phyloP scores from a whole-genome alignment of 1,284 basidiomycete species.

The Apiotrichum siamense region DNA sequence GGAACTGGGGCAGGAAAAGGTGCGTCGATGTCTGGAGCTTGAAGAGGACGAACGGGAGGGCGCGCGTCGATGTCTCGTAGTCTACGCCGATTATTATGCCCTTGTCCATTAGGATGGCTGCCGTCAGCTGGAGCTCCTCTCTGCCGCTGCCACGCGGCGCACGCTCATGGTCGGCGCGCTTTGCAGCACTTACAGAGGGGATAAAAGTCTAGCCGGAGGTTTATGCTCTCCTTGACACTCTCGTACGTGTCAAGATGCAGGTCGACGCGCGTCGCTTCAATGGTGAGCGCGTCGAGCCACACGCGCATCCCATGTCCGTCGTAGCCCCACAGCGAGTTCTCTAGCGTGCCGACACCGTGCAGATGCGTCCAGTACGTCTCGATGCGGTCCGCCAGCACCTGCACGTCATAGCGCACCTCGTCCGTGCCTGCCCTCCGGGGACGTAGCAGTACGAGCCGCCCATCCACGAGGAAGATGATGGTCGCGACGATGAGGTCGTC shows the following conservation, averaged over 20 bases:
- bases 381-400: slow-evolving; percentile 89
- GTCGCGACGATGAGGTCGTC: slow-evolving; percentile 92
- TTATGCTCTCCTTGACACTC: slow-evolving; percentile 84
- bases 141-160: no score
- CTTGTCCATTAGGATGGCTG: slow-evolving; percentile 95
- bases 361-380: slow-evolving; percentile 99
- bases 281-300: slow-evolving; percentile 91
- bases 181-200: slow-evolving; percentile 74
- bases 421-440: slow-evolving; percentile 74
- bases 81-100: slow-evolving; percentile 97
- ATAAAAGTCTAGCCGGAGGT: slow-evolving; percentile 87
- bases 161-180: no score
- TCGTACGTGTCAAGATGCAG: slow-evolving; percentile 51
- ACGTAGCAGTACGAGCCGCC: slow-evolving; percentile 78
- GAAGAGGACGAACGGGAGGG: slow-evolving; percentile 86
- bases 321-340: slow-evolving; percentile 97
- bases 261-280: slow-evolving; percentile 58
- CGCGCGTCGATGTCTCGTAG: slow-evolving; percentile 71
- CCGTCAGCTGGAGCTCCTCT: not conserved
- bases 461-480: slow-evolving; percentile 92
- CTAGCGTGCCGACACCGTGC: slow-evolving; percentile 81
- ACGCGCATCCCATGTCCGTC: slow-evolving; percentile 83
- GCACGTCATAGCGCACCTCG: slow-evolving; percentile 90
- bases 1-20: slow-evolving; percentile 86
- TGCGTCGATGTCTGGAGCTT: slow-evolving; percentile 89